Conservation (phyloP, 2,329 filamentous ascomycete genomes). For the Ophiocordyceps camponoti-leonardi region DNA sequence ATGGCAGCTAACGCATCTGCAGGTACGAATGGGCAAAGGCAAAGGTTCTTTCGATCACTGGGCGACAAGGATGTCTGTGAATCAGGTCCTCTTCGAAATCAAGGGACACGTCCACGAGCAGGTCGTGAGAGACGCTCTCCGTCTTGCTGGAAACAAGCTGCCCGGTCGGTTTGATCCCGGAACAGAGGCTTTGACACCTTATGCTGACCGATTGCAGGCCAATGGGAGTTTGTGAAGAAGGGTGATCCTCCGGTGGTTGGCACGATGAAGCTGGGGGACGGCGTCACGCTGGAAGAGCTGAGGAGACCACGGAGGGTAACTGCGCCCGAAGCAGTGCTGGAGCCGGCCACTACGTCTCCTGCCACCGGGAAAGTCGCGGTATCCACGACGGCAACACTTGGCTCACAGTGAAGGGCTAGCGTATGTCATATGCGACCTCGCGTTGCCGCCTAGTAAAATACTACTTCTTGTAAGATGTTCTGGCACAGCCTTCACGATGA, state of each 20-base stretch:
- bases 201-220: slow-evolving; percentile 28
- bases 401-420: slow-evolving; percentile 4
- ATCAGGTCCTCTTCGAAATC: slow-evolving; percentile 82
- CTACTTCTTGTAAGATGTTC: background rate
- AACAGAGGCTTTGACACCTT: background rate
- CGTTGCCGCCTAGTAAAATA: background rate
- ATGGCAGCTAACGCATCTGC: background rate
- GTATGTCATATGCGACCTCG: background rate
- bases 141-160: slow-evolving; percentile 85
- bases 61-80: slow-evolving; percentile 79
- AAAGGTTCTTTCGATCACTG: slow-evolving; percentile 96
- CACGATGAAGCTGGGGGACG: slow-evolving; percentile 78
- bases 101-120: slow-evolving; percentile 89
- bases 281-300: slow-evolving; percentile 66
- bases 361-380: slow-evolving; percentile 11
- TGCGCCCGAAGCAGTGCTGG: slow-evolving; percentile 23
- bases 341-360: slow-evolving; percentile 14
- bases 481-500: too few species aligned
- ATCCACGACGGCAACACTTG: background rate
- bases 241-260: slow-evolving; percentile 82
- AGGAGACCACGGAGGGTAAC: slow-evolving; percentile 61
- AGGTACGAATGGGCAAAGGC: slow-evolving; percentile 96
- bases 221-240: slow-evolving; percentile 89
- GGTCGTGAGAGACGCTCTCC: slow-evolving; percentile 82
- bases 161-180: slow-evolving; percentile 44